Base-by-base conservation (phyloP, 2,329 filamentous ascomycete genomes). In the Piedraia hortae region DNA sequence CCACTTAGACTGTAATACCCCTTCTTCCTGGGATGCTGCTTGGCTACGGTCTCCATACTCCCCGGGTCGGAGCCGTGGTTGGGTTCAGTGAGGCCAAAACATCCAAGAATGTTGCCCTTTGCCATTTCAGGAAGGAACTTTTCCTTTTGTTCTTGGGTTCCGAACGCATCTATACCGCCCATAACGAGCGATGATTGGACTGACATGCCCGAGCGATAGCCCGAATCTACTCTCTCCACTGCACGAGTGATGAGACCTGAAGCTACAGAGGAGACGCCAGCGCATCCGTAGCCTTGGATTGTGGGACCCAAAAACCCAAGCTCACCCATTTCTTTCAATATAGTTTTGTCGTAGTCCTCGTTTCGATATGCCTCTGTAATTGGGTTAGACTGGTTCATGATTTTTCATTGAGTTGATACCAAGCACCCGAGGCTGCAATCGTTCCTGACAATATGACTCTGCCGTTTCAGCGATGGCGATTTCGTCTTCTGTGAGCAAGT, bases 61-160 rank as follows among this genome's bases (percentile, higher is more conserved):
- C 77, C 78, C 4, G 78, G 78, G 41, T 90, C 80, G 25, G 73
- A 85, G 27, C 78, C 78, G 43, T 90, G 78, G 44, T 90, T 88
- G 24, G 80, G 78, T 46, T 90, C 78, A 2, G 80, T 90, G 36
- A 90, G 48, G 11, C 80, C 78, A 47, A 90, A 90, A 32, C 73
- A 78, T 19, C 78, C 78, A 2, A 89, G 47, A 4, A 82, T 45
- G 40, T 75, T 71, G 4, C 78, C 78, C 44, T 73, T 72, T 12
- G 77, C 78, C 58, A 90, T 66, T 9, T 57, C 52, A 0, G 77
- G 75, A 8, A 90, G 51, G 34, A 74, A 78, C 33, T 61, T 71
- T 31, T 90, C 68, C 48, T 89, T 90, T 39, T 77, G 68, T 47
- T 90, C 78, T 37, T 68, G 48, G n/a, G 70, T 66, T 4, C 78